Evolutionary conservation across 257 asterid genomes (phyloP).

Genomic region (Fraxinus quadrangulata): DNA sequence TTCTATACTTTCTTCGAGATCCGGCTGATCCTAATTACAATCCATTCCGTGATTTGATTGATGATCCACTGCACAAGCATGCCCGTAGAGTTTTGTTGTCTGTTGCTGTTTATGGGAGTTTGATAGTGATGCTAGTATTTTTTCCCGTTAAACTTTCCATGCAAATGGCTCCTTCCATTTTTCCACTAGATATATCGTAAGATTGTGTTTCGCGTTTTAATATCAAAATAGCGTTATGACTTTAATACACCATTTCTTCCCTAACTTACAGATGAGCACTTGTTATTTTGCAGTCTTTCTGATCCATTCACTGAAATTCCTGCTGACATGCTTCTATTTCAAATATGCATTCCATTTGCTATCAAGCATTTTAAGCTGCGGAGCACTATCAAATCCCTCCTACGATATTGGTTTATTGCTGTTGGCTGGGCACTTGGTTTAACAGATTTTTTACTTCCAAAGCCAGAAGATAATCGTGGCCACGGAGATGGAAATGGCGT

Average conservation of each 20-base stretch:
- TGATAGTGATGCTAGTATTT: constrained; percentile 95
- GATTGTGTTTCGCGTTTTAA: constrained; percentile 32
- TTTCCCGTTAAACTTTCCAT: constrained; percentile 96
- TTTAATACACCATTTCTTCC: constrained; percentile 12
- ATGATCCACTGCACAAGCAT: constrained; percentile 99
- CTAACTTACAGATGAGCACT: constrained; percentile 9
- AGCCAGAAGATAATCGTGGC: constrained; percentile 79
- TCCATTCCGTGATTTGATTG: constrained; percentile 96
- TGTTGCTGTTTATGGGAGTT: constrained; percentile 93
- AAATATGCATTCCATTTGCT: constrained; percentile 98
- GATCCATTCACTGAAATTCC: constrained; percentile 99
- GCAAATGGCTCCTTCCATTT: constrained; percentile 83
- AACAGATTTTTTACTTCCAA: constrained; percentile 83
- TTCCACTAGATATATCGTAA: constrained; percentile 97
- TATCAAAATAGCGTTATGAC: not conserved
- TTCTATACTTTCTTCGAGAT: constrained; percentile 94
- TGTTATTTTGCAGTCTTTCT: constrained; percentile 65
- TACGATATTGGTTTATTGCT: constrained; percentile 95
- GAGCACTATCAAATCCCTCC: constrained; percentile 82
- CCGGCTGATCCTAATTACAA: constrained; percentile 99
- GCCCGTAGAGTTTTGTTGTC: constrained; percentile 97
- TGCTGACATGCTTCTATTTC: constrained; percentile 97
- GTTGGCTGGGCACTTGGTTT: constrained; percentile 97
- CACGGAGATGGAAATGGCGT: constrained; percentile 76
- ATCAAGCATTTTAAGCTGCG: constrained; percentile 93